Evolutionary conservation across 2,329 filamentous ascomycete species (phyloP), one percentile per base, ranked within the genome.

Genomic region (Paecilomyces sp.): DNA sequence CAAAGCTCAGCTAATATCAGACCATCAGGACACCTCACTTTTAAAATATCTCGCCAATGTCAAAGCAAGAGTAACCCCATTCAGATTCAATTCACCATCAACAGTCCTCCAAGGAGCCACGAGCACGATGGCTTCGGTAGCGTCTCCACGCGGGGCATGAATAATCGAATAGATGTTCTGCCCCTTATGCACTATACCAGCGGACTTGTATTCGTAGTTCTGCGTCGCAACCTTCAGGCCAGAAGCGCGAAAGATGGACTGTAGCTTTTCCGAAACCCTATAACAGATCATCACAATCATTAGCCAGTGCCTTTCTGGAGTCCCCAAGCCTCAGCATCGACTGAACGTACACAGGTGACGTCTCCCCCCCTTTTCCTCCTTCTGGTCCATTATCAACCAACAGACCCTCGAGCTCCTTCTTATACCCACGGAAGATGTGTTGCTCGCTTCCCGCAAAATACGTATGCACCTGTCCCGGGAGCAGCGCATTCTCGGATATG

Each of bases 381-480:
- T 62, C 63, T 22, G 41, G 7, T 9, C 56, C 59, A 47, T 47
- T 54, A 51, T 67, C 64, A 18, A 66, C 60, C 30, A 75, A 56
- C 70, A 68, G 70, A 8, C 77, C 81, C 66, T 89, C 85, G 56
- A 96, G 81, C 77, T 97, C 94, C 70, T 91, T 87, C 69, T 89
- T 86, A 74, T 95, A 97, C 7, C 91, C 94, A 54, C 92, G 85
- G 70, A 97, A 92, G 64, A 97, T 85, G 74, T 97, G 90, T 79
- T 97, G 92, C 73, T 99, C 94, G 74, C 91, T 96, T 18, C 94
- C 94, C 6, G 90, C 88, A 72, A 99, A 99, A 76, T 99, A 99
- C 1, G 94, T 96, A 77, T 97, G 93, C 8, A 97, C 94, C 76
- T 99, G 94, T 1, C 92, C 94, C 0, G 94, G 94, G 13, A 99